phyloP scores from a whole-genome alignment of 2,329 filamentous ascomycete genomes.

The Fusarium algeriense region DNA sequence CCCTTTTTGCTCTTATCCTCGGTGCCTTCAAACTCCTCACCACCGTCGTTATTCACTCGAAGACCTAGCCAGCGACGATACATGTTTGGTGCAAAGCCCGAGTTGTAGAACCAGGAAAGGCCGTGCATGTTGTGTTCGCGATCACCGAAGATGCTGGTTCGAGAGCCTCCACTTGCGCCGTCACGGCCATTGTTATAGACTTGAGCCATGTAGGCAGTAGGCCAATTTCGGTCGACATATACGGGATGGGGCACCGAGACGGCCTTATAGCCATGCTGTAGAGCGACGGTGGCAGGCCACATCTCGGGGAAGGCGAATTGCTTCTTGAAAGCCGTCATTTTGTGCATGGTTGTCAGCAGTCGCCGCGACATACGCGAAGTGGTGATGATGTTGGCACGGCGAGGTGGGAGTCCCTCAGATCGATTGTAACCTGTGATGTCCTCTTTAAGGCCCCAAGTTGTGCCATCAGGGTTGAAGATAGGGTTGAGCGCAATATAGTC shows the following conservation, averaged over 20 bases:
- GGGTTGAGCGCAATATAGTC: constrained; percentile 94
- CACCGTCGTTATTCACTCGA: constrained; percentile 81
- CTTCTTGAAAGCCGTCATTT: constrained; percentile 85
- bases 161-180: constrained; percentile 78
- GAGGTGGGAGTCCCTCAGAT: constrained; percentile 70
- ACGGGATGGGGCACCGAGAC: constrained; percentile 92
- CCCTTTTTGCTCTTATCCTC: constrained; percentile 65
- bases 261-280: constrained; percentile 93
- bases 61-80: constrained; percentile 90
- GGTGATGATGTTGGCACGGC: constrained; percentile 90
- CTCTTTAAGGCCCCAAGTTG: constrained; percentile 83
- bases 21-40: constrained; percentile 78
- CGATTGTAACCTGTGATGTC: constrained; percentile 88
- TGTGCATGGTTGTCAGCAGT: constrained; percentile 88
- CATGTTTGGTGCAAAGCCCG: constrained; percentile 82
- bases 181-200: constrained; percentile 85
- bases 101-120: constrained; percentile 92
- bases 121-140: constrained; percentile 90
- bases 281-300: constrained; percentile 89
- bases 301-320: constrained; percentile 96
- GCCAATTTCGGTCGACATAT: constrained; percentile 90
- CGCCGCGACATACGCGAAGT: constrained; percentile 84
- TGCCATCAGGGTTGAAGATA: constrained; percentile 89
- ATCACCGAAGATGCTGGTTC: constrained; percentile 81
- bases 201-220: constrained; percentile 78